These are phyloP conservation scores for Dictyophora rubrovolvata DNA, from an alignment of 768 basidiomycete species.

Conservation along the genomic window DNA sequence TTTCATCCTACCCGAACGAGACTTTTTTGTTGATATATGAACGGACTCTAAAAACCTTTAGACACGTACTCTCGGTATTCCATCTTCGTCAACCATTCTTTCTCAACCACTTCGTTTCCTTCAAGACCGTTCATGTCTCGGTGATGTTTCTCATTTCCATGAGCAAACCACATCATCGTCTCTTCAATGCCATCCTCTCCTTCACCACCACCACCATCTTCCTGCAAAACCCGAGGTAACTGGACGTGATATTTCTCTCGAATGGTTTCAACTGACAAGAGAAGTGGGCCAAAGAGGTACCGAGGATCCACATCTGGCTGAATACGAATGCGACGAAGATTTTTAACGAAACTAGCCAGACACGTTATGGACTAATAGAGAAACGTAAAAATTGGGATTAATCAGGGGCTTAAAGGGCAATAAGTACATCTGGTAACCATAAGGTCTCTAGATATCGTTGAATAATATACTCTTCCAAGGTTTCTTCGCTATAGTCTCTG, in stretches of 20 bases:
- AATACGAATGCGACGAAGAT: conserved; percentile 40
- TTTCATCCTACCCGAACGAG: conserved; percentile 59
- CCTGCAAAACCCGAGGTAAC: conserved; percentile 47
- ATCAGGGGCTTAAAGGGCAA: too few species aligned
- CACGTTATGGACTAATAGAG: conserved; percentile 59
- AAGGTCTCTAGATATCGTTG: conserved; percentile 68
- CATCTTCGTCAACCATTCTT: conserved; percentile 50
- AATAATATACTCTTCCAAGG: conserved; percentile 45
- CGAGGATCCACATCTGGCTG: conserved; percentile 32
- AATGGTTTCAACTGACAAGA: conserved; percentile 46
- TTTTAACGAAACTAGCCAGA: conserved; percentile 43
- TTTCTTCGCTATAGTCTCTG: conserved; percentile 30
- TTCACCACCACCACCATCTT: conserved; percentile 32
- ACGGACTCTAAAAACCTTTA: too few species aligned
- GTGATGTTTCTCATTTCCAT: conserved; percentile 47
- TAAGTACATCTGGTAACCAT: conserved; percentile 61
- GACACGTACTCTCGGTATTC: conserved; percentile 42
- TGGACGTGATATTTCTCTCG: conserved; percentile 55
- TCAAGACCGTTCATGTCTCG: conserved; percentile 9
- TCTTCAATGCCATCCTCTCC: conserved; percentile 56
- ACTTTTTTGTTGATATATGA: too few species aligned
- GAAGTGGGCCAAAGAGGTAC: conserved; percentile 49
- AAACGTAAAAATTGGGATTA: not conserved
- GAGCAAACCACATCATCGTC: conserved; percentile 66
- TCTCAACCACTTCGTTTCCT: conserved; percentile 15